Evolutionary conservation across 129 eudicot genomes (phyloP), one percentile per base, ranked within the genome.

Genomic region (Flaveria ramosissima): DNA sequence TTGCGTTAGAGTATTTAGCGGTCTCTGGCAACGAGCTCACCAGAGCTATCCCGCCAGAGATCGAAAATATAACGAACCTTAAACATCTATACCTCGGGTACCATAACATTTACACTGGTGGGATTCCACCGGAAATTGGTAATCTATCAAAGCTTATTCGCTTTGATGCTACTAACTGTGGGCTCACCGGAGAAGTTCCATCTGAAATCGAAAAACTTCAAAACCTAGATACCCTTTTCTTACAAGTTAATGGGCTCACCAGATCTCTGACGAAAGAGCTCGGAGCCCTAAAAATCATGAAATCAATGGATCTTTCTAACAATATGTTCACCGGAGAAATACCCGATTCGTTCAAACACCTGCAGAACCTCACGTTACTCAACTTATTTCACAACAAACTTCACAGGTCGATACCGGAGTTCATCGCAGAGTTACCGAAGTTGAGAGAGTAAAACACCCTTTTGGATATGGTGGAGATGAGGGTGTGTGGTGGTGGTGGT

Each of bases 1-100:
- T 83, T 0, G 26, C 20, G 9, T 82, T 92, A n/a, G 92, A 92
- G 77, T 92, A 92, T 78, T 78, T 92, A 0, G 98, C 98, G 0
- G 88, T 92, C 26, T 92, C 98, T 56, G 98, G 98, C 2, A 92
- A 92, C 75, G 96, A 88, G 68, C 96, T 92, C 47, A 68, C 85
- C 65, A 96, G 98, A 9, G 23, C 55, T 21, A 88, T 92, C 1
- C 94, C 96, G 19, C 79, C 81, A 42, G 94, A 89, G 75, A 56
- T 92, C 59, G 94, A 93, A 13, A 23, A 23, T 23, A 0, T 23
- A 23, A 23, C 24, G 24, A 1, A 23, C 24, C 24, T 23, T 23
- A 23, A 23, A 23, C 24, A 23, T 23, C 1, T 23, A 23, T 23
- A 23, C 24, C 24, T 23, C 24, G 24, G 24, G 24, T 23, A 23